phyloP scores from a whole-genome alignment of 225 moss, liverwort and hornwort species.

The Marchantia polymorpha region DNA sequence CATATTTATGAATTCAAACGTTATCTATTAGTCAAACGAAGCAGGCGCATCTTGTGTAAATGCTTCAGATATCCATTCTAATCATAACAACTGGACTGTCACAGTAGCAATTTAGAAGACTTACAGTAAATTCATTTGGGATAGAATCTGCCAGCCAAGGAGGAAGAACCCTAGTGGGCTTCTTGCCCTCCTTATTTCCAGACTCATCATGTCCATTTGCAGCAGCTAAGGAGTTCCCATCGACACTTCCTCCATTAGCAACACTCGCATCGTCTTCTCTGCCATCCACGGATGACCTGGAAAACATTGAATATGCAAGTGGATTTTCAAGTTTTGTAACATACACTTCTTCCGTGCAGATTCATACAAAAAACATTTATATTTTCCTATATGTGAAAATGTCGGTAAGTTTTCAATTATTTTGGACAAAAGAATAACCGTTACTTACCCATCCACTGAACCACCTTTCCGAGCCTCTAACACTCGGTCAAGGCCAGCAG shows the following conservation, averaged over 20 bases:
- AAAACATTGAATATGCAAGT: neutral
- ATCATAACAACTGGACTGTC: neutral
- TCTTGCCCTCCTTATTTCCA: slow-evolving; percentile 59
- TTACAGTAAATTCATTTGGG: slow-evolving; percentile 93
- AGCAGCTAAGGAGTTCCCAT: slow-evolving; percentile 50
- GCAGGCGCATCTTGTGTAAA: neutral
- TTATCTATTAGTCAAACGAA: neutral
- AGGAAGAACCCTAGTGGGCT: slow-evolving; percentile 66
- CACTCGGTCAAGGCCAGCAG: slow-evolving; percentile 86
- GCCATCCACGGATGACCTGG: slow-evolving; percentile 89
- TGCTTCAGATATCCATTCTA: neutral
- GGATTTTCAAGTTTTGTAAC: neutral
- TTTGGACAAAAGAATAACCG: neutral
- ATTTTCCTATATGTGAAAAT: neutral
- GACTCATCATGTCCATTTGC: slow-evolving; percentile 72
- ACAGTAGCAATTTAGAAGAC: neutral
- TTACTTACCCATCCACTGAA: slow-evolving; percentile 86
- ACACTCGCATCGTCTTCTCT: slow-evolving; percentile 58
- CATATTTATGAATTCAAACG: slow-evolving; percentile 11
- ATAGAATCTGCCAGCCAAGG: slow-evolving; percentile 90
- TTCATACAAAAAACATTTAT: neutral
- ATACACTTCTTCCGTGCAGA: neutral
- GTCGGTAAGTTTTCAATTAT: neutral
- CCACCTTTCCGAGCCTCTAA: slow-evolving; percentile 74
- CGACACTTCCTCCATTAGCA: slow-evolving; percentile 71